Evolutionary conservation across 768 basidiomycete species (phyloP), one percentile per base, ranked within the genome.

Genomic region (Rhizopogon sp.): DNA sequence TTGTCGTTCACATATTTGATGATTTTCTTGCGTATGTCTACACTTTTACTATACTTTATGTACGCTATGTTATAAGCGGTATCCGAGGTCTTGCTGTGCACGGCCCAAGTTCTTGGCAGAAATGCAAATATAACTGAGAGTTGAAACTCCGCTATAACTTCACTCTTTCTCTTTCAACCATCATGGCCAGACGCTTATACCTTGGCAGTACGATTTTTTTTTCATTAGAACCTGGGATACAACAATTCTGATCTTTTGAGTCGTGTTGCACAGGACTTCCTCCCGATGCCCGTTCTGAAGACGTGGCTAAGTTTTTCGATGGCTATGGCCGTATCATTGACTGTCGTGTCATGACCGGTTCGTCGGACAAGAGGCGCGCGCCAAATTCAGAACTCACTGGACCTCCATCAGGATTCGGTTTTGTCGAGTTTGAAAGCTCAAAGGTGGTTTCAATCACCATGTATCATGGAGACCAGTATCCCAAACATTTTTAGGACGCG

Each of bases 291-390:
- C 88, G 90, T 63, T 79, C 87, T 14, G 89, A 92, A 29, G 92
- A 94, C 63, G 85, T 94, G 52, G 79, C 82, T 56, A 90, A 92
- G 69, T 83, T 93, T 67, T 97, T 98, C 69, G 91, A 93, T 58
- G 89, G 88, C 58, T 93, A 87, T 71, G 93, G 93, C 35, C 84
- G 82, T 54, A 91, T 95, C 60, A 77, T 88, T 62, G 94, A 96
- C 73, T 89, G 91, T 72, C 86, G 91, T 63, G 89, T 96, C 70
- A 94, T 96, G 93, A 94, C 92, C 41, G 91, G 91, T 93, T 62
- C 58, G 76, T 79, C 56, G 54, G 49, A 57, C 47, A 54, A 46
- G 41, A 56, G 56, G 60, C 49, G 57, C 43, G 49, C 56, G 16
- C 39, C 53, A 51, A 60, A 60, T 49, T 39, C 54, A 45, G 33